phyloP scores from a whole-genome alignment of 495 filamentous ascomycete genomes.

The Hamigera avellanea region DNA sequence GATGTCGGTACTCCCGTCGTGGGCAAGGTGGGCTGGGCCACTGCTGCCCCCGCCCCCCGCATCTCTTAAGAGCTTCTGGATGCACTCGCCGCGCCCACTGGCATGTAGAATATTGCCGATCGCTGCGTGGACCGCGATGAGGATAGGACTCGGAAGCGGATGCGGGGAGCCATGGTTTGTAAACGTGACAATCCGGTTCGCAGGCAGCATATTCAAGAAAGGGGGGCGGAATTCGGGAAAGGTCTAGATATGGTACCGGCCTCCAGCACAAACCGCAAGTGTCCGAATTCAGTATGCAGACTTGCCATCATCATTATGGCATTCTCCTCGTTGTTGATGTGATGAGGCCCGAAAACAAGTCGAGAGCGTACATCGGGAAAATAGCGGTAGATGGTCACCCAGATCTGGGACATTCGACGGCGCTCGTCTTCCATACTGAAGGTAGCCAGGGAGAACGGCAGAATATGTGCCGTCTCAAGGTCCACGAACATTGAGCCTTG shows the following conservation, averaged over 20 bases:
- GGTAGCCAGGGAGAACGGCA: slow-evolving; percentile 2
- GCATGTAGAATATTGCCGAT: neutral
- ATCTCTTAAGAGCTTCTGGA: neutral
- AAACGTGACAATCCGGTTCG: neutral
- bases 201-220: neutral
- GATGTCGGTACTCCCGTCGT: neutral
- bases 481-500: neutral
- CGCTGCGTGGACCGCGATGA: neutral
- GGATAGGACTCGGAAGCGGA: neutral
- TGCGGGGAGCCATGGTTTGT: neutral
- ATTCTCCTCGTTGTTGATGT: neutral
- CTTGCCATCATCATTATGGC: neutral
- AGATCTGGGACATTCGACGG: neutral
- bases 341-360: neutral
- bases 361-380: neutral
- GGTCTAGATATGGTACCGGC: neutral
- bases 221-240: neutral
- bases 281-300: neutral
- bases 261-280: neutral
- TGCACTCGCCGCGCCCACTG: neutral
- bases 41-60: neutral
- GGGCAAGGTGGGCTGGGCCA: too few relatives aligned
- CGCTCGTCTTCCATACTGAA: neutral
- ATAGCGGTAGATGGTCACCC: neutral
- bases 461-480: slow-evolving; percentile 1